phyloP scores from a whole-genome alignment of 805 yeast species.

The Yamadazyma paraphyllophila region DNA sequence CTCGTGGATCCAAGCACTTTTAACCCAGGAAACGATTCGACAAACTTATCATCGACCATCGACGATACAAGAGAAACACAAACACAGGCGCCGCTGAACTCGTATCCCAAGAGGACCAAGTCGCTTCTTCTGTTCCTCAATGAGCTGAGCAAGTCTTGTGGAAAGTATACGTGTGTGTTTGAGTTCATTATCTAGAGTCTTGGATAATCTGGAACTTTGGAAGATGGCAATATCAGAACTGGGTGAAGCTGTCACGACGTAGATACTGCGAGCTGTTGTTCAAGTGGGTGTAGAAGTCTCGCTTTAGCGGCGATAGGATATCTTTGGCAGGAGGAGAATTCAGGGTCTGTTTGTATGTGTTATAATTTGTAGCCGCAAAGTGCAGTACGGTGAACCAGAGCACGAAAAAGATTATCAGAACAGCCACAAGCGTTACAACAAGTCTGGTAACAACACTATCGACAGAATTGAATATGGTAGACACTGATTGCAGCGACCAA shows the following conservation, averaged over 20 bases:
- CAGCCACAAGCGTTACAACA: background rate
- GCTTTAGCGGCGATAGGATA: background rate
- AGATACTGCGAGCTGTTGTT: constrained; percentile 44
- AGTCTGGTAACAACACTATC: background rate
- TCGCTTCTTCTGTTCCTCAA: background rate
- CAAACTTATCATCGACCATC: background rate
- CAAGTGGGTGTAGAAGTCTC: constrained; percentile 21
- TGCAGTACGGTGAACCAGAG: background rate
- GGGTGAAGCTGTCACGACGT: constrained; percentile 39
- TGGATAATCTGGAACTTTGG: no score
- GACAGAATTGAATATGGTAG: background rate
- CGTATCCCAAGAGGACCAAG: constrained; percentile 9
- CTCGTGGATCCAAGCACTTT: constrained; percentile 5
- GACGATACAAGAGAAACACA: constrained; percentile 2
- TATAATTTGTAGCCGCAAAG: background rate
- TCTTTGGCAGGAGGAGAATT: background rate
- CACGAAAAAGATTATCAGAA: background rate
- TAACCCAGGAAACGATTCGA: background rate
- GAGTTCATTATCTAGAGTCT: no score
- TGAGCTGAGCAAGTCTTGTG: constrained; percentile 25
- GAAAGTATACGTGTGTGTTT: constrained; percentile 32
- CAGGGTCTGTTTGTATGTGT: background rate
- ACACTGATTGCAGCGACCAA: no score
- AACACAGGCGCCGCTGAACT: constrained; percentile 7
- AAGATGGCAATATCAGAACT: constrained; percentile 15